Base-by-base conservation (phyloP, 2,329 filamentous ascomycete species). In the Arthrobotrys iridis region DNA sequence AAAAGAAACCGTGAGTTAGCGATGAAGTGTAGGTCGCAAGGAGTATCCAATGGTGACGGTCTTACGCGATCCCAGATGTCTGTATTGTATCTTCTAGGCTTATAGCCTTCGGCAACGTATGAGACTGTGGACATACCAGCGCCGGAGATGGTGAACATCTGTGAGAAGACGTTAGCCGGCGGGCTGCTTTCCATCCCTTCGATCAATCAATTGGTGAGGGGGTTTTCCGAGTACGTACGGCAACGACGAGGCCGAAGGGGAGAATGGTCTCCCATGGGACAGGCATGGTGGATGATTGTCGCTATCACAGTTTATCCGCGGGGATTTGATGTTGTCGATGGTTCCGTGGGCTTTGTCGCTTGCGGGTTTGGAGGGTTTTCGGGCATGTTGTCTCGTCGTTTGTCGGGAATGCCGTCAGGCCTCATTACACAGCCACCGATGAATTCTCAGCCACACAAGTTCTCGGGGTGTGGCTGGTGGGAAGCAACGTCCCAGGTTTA, bases 131-230 rank as follows among this genome's bases (percentile, higher is more conserved):
- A 85, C 77, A 90, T 79, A 24, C 88, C 87, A 57, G 85, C 85
- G 75, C 88, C 88, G 52, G 87, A 85, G 71, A 86, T 82, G 76
- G 87, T 87, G 78, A 89, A 90, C 88, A 89, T 89, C 88, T 90
- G 80, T 5, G 77, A 26, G 10, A 13, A 15, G 57, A 33, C 10
- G 30, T 59, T 41, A 41, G 52, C 15, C 26, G 20, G 55, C 26
- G 20, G 55, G 33, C 10, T 18, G 24, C 20, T 48, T 18, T 24
- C 37, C 59, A 2, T 24, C 5, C 15, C 4, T 33, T 40, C n/a
- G 7, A 58, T 37, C 18, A 50, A 48, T 79, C 77, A 55, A 52
- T 35, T n/a, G 57, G 30, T 13, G 24, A 18, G 41, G 46, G 8
- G 18, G 22, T 37, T 41, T 24, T 65, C 73, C 33, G 77, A 30